These are phyloP conservation scores for Porcisia deanei DNA, from an alignment of 208 protist species.

Conservation along the genomic window DNA sequence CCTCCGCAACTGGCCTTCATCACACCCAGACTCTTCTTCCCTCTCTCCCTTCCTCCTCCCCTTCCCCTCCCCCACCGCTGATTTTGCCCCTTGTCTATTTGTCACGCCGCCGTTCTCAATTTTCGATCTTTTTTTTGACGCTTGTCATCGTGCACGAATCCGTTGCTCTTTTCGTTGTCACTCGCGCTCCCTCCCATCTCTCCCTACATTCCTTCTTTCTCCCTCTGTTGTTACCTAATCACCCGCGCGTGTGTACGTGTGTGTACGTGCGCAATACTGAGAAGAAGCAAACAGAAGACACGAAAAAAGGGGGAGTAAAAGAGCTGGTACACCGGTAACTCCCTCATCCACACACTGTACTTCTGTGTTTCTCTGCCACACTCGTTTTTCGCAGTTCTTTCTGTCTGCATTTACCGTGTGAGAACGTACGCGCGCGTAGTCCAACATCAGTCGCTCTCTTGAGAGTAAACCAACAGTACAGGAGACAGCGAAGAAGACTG, in stretches of 20 bases:
- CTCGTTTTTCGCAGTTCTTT: background rate
- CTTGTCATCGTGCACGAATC: background rate
- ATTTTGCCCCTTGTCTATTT: background rate
- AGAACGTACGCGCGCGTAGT: background rate
- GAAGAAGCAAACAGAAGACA: background rate
- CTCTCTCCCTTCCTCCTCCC: background rate
- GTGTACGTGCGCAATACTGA: background rate
- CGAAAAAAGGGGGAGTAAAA: background rate
- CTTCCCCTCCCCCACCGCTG: background rate
- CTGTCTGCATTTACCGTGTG: background rate
- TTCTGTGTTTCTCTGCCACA: background rate
- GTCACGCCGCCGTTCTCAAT: background rate
- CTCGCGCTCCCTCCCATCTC: background rate
- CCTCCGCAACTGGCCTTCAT: background rate
- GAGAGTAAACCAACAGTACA: background rate
- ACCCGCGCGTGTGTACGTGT: background rate
- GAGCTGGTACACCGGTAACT: background rate
- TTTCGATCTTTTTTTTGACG: background rate
- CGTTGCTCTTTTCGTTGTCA: background rate
- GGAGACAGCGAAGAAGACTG: background rate
- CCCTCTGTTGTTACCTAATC: background rate
- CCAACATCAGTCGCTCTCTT: background rate
- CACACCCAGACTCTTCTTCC: no score
- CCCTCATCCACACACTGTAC: background rate
- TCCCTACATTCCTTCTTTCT: background rate